Conservation (phyloP, 495 filamentous ascomycete genomes). For the Aspergillus asperescens region DNA sequence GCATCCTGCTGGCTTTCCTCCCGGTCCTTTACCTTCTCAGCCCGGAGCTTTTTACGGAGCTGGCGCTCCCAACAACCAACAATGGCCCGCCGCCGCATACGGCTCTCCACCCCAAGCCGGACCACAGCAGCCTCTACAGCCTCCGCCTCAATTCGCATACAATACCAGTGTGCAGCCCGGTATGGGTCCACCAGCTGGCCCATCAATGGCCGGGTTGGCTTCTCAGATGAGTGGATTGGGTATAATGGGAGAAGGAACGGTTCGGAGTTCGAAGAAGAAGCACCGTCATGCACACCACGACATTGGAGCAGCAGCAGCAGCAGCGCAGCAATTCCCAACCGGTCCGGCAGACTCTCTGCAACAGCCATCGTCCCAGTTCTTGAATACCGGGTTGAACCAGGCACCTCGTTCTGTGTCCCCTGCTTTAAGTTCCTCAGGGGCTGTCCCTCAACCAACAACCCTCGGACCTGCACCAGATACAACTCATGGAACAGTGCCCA, state of each 20-base stretch:
- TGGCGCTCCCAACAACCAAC: slow-evolving; percentile 32
- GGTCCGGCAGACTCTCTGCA: slow-evolving; percentile 51
- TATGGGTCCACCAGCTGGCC: slow-evolving; percentile 30
- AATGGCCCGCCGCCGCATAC: slow-evolving; percentile 36
- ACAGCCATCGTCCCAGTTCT: slow-evolving; percentile 57
- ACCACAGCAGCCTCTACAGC: slow-evolving; percentile 19
- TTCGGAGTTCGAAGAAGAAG: slow-evolving; percentile 76
- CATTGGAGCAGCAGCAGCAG: slow-evolving; percentile 48
- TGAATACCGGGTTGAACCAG: slow-evolving; percentile 61
- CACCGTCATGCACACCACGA: slow-evolving; percentile 88
- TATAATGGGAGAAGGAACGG: slow-evolving; percentile 57
- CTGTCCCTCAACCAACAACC: slow-evolving; percentile 38
- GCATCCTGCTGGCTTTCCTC: slow-evolving; percentile 34
- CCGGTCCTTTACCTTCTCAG: slow-evolving; percentile 58
- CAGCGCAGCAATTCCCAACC: slow-evolving; percentile 60
- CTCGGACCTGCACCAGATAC: slow-evolving; percentile 28
- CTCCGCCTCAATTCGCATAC: slow-evolving; percentile 29
- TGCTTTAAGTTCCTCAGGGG: slow-evolving; percentile 38
- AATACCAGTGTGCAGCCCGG: slow-evolving; percentile 31
- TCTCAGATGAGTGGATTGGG: slow-evolving; percentile 84
- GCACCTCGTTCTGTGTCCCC: slow-evolving; percentile 48
- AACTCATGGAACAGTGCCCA: slow-evolving; percentile 44
- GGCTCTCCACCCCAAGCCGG: slow-evolving; percentile 34
- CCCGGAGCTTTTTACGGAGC: slow-evolving; percentile 44
- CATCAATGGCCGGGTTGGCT: slow-evolving; percentile 56